Conservation (phyloP, 176 grass and related monocot genomes). For the Oryza glaberrima region DNA sequence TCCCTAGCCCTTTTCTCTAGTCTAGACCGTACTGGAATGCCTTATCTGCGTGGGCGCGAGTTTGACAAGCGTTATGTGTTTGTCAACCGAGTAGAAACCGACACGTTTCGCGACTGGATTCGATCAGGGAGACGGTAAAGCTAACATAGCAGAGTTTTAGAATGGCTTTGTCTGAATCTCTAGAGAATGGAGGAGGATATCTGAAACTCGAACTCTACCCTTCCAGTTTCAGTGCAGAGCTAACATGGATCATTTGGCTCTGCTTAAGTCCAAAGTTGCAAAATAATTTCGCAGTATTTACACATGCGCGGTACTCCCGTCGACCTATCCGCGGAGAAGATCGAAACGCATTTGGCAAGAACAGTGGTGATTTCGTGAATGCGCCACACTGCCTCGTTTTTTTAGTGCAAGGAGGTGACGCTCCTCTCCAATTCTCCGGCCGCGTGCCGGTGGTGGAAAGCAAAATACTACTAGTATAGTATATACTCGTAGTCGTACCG, state of each 20-base stretch:
- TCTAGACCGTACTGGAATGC: neutral
- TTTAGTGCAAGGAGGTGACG: neutral
- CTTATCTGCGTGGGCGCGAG: constrained; percentile 13
- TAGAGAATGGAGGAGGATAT: no score
- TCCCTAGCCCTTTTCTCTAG: constrained; percentile 2
- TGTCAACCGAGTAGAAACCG: neutral
- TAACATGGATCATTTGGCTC: neutral
- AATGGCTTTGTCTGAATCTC: no score
- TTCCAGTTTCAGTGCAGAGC: neutral
- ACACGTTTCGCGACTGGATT: neutral
- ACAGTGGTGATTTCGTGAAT: neutral
- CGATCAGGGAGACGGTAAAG: neutral
- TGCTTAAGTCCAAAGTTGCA: neutral
- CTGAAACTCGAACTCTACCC: no score
- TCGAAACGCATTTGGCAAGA: constrained; percentile 26
- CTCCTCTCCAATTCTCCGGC: neutral
- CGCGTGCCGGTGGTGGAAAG: constrained; percentile 7
- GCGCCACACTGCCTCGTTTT: no score
- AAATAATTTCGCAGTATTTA: neutral
- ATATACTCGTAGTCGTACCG: neutral
- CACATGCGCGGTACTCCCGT: neutral
- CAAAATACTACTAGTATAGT: neutral
- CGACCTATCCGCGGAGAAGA: neutral
- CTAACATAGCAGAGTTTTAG: neutral
- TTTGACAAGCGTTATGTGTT: constrained; percentile 13